Evolutionary conservation across 129 eudicot species (phyloP), one percentile per base, ranked within the genome.

Genomic region (Calendula officinalis): DNA sequence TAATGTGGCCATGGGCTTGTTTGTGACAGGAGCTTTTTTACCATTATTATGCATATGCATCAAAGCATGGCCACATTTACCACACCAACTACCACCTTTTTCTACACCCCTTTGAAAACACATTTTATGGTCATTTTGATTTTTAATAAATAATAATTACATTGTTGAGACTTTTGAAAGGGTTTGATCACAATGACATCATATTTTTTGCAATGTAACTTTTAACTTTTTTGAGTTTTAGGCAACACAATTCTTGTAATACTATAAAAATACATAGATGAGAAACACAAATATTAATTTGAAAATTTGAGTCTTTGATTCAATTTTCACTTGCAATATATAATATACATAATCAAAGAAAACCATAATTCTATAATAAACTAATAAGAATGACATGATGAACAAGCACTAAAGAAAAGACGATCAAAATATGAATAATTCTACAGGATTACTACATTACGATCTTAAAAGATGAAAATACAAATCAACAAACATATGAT

Each of bases 401-500:
- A 22, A 22, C 30, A 22, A 2, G 1, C 30, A 22, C 30, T 0
- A 22, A 22, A 22, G 30, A 22, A 0, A 2, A 22, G 30, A 22
- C 30, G 30, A 22, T 22, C 2, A 22, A 22, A 22, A 22, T 22
- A 22, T 22, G 30, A 1, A 22, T 22, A 22, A 22, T 22, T 22
- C 57, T 63, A 74, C 73, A 57, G 11, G 67, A 74, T 56, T 66
- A 56, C 46, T 74, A 74, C 78, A 66, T 66, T 42, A 66, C 5
- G 61, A 73, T 74, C 67, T 57, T 74, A 37, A 43, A 74, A 67
- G 39, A 32, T 30, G 48, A 56, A 22, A 65, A 57, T 57, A 56
- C 72, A 66, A 66, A 56, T 74, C 61, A 57, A 74, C 72, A 57
- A 57, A 73, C 73, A 66, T 64, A 73, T 74, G 67, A 66, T 22